Evolutionary conservation across 345 rosid genomes (phyloP), one percentile per base, ranked within the genome.

Genomic region (Trapa incisa): DNA sequence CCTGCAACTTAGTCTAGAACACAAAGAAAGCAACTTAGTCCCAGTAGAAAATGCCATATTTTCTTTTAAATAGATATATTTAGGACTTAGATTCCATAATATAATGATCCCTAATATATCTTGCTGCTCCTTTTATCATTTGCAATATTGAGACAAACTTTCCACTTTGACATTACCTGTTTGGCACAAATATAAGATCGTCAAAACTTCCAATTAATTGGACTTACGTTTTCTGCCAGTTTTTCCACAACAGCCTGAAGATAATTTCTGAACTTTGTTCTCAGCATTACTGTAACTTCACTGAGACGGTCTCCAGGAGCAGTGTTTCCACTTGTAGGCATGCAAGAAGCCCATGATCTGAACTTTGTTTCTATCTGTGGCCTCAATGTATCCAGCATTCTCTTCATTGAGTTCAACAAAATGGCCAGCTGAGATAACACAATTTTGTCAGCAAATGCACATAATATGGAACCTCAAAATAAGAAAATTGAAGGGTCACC

Each of bases 261-360:
- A 74, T 87, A 94, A 54, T 81, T 81, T 64, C 99, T 83, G 75
- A 89, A 94, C 75, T 91, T 94, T 37, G 99, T 80, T 80, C 97
- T 86, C 68, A 94, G 84, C 95, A 94, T 86, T 72, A 94, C 97
- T 3, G 97, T 83, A 65, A 94, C 96, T 79, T 89, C 99, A 70
- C 96, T 88, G 43, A 94, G 93, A 64, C 89, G 89, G 74, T 89
- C 97, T 2, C 93, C 95, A 37, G 97, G 96, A 71, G 80, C 96
- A 45, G 88, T 71, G 66, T 86, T 87, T 65, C 96, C 91, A 74
- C 85, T 85, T 71, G 68, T 84, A 70, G 97, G 99, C 65, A 89
- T 89, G 89, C 96, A 91, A 65, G 95, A 86, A 42, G 92, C 89
- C 99, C 99, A 94, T 15, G 90, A 75, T 77, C 89, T 94, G 79